These are phyloP conservation scores for Plenodomus biglobosus DNA, from an alignment of 2,329 filamentous ascomycete species.

Conservation along the genomic window DNA sequence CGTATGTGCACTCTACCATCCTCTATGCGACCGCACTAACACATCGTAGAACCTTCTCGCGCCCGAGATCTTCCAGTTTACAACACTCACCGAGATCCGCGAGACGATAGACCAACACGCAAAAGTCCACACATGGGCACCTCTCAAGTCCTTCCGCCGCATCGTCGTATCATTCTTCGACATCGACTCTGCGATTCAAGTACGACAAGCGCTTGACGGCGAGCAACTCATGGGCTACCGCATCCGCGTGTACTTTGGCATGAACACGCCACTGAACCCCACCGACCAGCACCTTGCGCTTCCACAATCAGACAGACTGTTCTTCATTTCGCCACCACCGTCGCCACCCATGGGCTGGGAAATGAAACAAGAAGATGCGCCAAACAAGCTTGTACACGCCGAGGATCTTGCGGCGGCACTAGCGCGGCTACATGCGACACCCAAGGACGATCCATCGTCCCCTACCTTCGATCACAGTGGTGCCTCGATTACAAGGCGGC, in stretches of 20 bases:
- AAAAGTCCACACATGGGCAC: slow-evolving; percentile 74
- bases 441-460: slow-evolving; percentile 24
- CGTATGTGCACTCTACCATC: slow-evolving; percentile 31
- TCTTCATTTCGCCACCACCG: slow-evolving; percentile 67
- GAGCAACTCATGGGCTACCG: slow-evolving; percentile 69
- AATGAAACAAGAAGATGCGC: slow-evolving; percentile 63
- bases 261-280: slow-evolving; percentile 43
- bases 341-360: slow-evolving; percentile 67
- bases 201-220: slow-evolving; percentile 73
- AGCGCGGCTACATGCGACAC: slow-evolving; percentile 52
- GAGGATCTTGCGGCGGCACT: slow-evolving; percentile 62
- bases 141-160: slow-evolving; percentile 78
- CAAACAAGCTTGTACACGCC: slow-evolving; percentile 66
- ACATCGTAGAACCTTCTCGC: slow-evolving; percentile 64
- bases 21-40: slow-evolving; percentile 13
- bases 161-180: slow-evolving; percentile 79
- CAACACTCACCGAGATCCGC: slow-evolving; percentile 73
- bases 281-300: slow-evolving; percentile 44
- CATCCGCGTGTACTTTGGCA: slow-evolving; percentile 45
- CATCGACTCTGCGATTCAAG: slow-evolving; percentile 67
- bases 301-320: slow-evolving; percentile 62
- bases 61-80: slow-evolving; percentile 70
- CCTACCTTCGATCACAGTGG: slow-evolving; percentile 28
- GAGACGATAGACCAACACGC: slow-evolving; percentile 70
- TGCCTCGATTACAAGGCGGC: slow-evolving; percentile 26